Base-by-base conservation (phyloP, 768 basidiomycete species). In the Boletus huronensis region DNA sequence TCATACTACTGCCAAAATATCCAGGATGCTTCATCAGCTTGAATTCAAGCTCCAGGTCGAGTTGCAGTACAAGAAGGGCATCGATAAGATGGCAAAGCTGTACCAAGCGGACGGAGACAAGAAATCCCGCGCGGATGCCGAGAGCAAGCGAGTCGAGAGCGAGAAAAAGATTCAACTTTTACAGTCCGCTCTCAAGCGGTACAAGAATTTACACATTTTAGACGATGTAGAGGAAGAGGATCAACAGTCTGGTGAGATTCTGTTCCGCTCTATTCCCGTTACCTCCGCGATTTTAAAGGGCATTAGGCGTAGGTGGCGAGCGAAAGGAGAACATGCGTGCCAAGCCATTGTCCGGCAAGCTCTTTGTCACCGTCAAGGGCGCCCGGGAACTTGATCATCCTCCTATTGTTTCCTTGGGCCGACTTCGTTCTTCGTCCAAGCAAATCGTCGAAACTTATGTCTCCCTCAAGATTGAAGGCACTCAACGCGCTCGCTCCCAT, bases 21-120 rank as follows among this genome's bases (percentile, higher is more conserved):
- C 93, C 39, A 84, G 84, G 62, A 98, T 98, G 95, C 83, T 98
- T 47, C 95, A 98, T 73, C 95, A 98, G 72, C 86, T 99, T 58
- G 95, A 98, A 74, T 99, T 98, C 83, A 99, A 99, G 76, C 85
- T 98, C 52, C 92, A 96, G 72, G 93, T 99, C 59, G 97, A 99
- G 74, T 83, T 89, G 76, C 94, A 98, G 74, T 98, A 98, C 79
- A 96, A 95, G 79, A 82, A 87, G 70, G 97, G 97, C 39, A 97
- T 98, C 59, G 95, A 98, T 75, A 98, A 98, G 78, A 99, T 99
- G 97, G 90, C 88, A 35, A 95, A 90, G 72, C 80, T 98, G 31
- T 98, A 98, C 70, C 86, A 93, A 64, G 91, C 89, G 6, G 97
- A 99, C 65, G 96, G 95, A 50, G 97, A 99, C 77, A 96, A 96